phyloP scores from a whole-genome alignment of 164 flowering plant genomes.

The Tetracentron sinense region DNA sequence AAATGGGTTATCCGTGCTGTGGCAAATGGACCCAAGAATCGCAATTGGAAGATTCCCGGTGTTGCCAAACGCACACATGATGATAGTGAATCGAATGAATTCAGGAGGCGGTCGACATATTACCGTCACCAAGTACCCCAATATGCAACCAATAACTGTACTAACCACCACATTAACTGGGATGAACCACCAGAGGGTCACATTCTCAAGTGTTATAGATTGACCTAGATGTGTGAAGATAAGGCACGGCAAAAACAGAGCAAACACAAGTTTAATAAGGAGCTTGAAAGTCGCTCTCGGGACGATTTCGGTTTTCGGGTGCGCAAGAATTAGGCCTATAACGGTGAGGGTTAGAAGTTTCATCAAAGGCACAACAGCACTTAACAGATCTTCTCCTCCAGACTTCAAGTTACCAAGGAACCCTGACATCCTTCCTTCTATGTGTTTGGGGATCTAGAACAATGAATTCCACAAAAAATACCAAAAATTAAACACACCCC shows the following conservation, averaged over 20 bases:
- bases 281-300: conserved; percentile 80
- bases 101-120: conserved; percentile 79
- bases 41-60: conserved; percentile 83
- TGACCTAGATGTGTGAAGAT: conserved; percentile 77
- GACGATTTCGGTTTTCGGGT: conserved; percentile 53
- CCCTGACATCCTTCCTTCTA: conserved; percentile 8
- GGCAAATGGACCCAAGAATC: conserved; percentile 78
- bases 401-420: conserved; percentile 14
- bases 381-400: conserved; percentile 27
- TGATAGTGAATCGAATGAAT: conserved; percentile 58
- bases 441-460: neutral
- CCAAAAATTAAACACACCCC: neutral
- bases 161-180: conserved; percentile 75
- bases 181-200: conserved; percentile 79
- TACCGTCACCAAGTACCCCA: conserved; percentile 63
- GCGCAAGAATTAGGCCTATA: conserved; percentile 68
- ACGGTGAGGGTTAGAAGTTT: conserved; percentile 70
- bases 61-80: conserved; percentile 90
- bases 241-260: conserved; percentile 77
- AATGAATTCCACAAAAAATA: neutral
- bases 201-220: conserved; percentile 48
- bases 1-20: conserved; percentile 51
- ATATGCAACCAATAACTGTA: conserved; percentile 55
- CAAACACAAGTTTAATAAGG: conserved; percentile 90
- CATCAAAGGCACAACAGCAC: conserved; percentile 67